Percentiles rank a stretch among this genome's conserved stretches.
phyloP scores from a whole-genome alignment of 2,329 filamentous ascomycete genomes.

The Claviceps cyperi region DNA sequence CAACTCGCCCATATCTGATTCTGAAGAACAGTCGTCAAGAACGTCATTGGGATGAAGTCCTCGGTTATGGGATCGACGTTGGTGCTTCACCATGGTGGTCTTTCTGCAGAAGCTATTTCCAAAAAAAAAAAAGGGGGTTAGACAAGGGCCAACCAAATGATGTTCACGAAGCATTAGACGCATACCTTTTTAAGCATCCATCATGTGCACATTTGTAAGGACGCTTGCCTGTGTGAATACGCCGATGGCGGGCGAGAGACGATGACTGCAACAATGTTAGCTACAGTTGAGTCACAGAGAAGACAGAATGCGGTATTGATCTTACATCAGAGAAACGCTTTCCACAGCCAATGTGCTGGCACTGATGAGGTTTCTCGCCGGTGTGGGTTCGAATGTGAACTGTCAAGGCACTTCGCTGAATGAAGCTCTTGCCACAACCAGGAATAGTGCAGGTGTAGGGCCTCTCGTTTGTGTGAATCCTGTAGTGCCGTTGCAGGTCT shows the following conservation, averaged over 20 bases:
- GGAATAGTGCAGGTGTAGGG: conserved; percentile 47
- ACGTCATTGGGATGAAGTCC: conserved; percentile 40
- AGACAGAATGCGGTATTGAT: not conserved
- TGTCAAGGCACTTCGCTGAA: conserved; percentile 54
- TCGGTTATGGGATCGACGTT: conserved; percentile 45
- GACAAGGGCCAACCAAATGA: not conserved
- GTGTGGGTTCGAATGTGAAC: conserved; percentile 59
- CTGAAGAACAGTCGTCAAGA: conserved; percentile 38
- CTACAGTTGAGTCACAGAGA: not conserved
- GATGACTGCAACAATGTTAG: conserved; percentile 35
- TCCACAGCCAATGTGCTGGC: conserved; percentile 48
- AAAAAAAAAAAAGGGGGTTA: not conserved
- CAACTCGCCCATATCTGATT: conserved; percentile 43
- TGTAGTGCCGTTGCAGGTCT: conserved; percentile 53
- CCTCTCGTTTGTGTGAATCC: conserved; percentile 58
- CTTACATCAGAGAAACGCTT: conserved; percentile 58
- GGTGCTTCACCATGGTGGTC: conserved; percentile 57
- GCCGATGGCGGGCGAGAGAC: conserved; percentile 48
- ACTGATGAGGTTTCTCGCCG: conserved; percentile 57
- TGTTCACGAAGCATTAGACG: not conserved
- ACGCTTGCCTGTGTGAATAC: conserved; percentile 53
- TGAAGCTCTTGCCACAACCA: conserved; percentile 56
- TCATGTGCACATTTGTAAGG: conserved; percentile 48
- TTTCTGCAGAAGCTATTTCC: conserved; percentile 52
- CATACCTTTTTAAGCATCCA: conserved; percentile 46